Evolutionary conservation across 306 rosid species (phyloP).

Genomic region (Begonia fuchsioides): DNA sequence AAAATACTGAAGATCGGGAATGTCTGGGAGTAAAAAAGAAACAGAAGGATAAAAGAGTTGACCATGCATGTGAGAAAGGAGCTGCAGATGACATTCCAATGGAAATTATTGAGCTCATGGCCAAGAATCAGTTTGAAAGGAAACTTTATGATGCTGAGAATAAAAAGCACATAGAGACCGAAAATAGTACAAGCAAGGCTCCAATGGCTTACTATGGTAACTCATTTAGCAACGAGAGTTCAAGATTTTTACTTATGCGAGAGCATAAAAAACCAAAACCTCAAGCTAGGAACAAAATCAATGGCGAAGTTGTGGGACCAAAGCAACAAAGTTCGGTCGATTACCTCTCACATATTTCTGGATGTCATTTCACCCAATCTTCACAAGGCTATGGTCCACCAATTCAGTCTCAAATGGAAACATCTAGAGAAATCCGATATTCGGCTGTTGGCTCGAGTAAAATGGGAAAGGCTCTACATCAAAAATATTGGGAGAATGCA

Average conservation of each 20-base stretch:
- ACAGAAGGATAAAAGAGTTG: slow-evolving; percentile 25
- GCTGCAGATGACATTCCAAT: slow-evolving; percentile 68
- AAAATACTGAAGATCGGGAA: slow-evolving; percentile 28
- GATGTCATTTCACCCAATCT: slow-evolving; percentile 23
- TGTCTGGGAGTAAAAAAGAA: slow-evolving; percentile 21
- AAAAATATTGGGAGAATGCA: slow-evolving; percentile 33
- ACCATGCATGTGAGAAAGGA: slow-evolving; percentile 38
- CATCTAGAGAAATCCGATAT: slow-evolving; percentile 37
- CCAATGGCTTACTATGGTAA: slow-evolving; percentile 22
- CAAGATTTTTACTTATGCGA: slow-evolving; percentile 26
- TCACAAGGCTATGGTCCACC: slow-evolving; percentile 25
- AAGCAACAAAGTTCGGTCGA: slow-evolving; percentile 35
- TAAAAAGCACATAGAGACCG: slow-evolving; percentile 21
- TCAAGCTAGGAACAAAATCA: slow-evolving; percentile 30
- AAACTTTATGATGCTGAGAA: slow-evolving; percentile 43
- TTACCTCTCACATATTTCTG: slow-evolving; percentile 26
- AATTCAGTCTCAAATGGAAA: slow-evolving; percentile 47
- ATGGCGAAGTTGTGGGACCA: slow-evolving; percentile 32
- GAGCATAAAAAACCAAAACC: slow-evolving; percentile 26
- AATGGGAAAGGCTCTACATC: slow-evolving; percentile 34
- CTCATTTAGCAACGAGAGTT: slow-evolving; percentile 22
- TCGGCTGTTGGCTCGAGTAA: slow-evolving; percentile 32
- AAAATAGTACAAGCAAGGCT: slow-evolving; percentile 26
- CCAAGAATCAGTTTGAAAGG: slow-evolving; percentile 76
- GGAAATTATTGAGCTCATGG: slow-evolving; percentile 95